Base-by-base conservation (phyloP, 2,329 filamentous ascomycete species). In the Clonostachys sp. region DNA sequence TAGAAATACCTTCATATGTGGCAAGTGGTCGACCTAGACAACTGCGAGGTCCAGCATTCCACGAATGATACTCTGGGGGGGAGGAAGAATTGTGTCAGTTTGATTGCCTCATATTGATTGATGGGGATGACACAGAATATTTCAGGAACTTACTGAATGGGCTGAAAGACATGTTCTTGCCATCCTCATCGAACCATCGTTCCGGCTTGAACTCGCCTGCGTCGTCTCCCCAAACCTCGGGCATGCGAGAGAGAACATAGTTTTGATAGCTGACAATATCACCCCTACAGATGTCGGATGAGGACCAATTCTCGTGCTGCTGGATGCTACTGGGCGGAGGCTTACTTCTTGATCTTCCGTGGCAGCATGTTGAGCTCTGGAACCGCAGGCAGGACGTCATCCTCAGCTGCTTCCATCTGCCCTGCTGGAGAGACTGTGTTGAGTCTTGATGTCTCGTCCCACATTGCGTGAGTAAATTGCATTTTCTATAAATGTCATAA, bases 181-280 rank as follows among this genome's bases (percentile, higher is more conserved):
- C 41, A 12, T 42, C 20, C 20, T 42, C 41, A 7, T 42, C 12
- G 41, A 42, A 42, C 41, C 41, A 42, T 12, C 41, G 41, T 13
- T n/a, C n/a, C 2, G 41, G 41, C n/a, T 42, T 42, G 41, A 42
- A 42, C n/a, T 17, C 41, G 3, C 2, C 5, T 7, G 41, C 41
- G 17, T 42, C 41, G n/a, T 42, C 41, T 42, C 41, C 41, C 41
- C 41, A 42, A 13, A 42, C 13, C 41, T 42, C n/a, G n/a, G 41
- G 41, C 41, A 42, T 42, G 14, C 41, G 41, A 18, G 14, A n/a
- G 13, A 42, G 41, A 9, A 42, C 41, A 20, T 42, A 42, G 41
- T 42, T 42, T 18, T 42, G 41, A 20, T 42, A 42, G 12, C 41
- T 42, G 41, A 42, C 41, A 42, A 42, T 42, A 18, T 42, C 41